Evolutionary conservation across 768 basidiomycete species (phyloP), one percentile per base, ranked within the genome.

Genomic region (Nevesoporus exiguus): DNA sequence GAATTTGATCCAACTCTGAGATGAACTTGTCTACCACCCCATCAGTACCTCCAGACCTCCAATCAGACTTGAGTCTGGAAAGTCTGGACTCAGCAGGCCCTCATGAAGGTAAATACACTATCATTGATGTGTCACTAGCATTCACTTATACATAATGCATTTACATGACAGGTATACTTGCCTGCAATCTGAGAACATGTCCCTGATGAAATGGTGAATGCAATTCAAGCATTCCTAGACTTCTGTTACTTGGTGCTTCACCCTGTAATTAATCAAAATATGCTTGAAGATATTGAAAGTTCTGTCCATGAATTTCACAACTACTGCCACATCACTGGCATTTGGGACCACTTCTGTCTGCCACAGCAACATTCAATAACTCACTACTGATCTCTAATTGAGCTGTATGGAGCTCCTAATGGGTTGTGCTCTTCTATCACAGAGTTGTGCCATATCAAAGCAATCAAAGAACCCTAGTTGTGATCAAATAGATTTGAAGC

Each of bases 281-380:
- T 7, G 3, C 30, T 46, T 3, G 2, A 13, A 1, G n/a, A 7
- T 6, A 46, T 46, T 21, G 45, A 45, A 0, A 10, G 21, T 11
- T 17, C n/a, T 2, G n/a, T 45, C 10, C 29, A 31, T n/a, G n/a
- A n/a, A n/a, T n/a, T n/a, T n/a, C n/a, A n/a, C n/a, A n/a, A n/a
- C n/a, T n/a, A n/a, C n/a, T n/a, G n/a, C n/a, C n/a, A n/a, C n/a
- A n/a, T n/a, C 3, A 22, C 19, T 21, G 45, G 30, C 3, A 30
- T 31, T 1, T 30, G 7, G 3, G 2, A 13, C 21, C 30, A 33
- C 13, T 63, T 70, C 22, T 66, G 61, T 1, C 59, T 73, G 0
- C 73, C 71, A 0, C 55, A 61, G 0, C 73, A 76, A 40, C 74
- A 75, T 21, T 60, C 71, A 0, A 44, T 74, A 1, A 37, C 40